Base-by-base conservation (phyloP, 805 yeast genomes). In the Spathaspora boniae region DNA sequence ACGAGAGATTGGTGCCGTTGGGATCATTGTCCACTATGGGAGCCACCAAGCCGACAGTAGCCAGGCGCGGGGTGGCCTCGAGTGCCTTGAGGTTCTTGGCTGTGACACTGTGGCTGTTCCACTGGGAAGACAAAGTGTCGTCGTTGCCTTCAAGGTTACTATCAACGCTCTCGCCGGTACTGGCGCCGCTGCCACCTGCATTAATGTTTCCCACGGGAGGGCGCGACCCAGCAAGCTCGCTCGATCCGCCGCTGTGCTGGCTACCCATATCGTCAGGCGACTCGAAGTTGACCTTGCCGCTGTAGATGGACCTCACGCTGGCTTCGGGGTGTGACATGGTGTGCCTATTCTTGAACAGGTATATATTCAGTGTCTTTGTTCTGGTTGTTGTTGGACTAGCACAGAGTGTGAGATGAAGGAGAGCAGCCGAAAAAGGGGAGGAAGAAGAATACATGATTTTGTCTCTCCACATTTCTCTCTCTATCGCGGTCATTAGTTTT, bases 271-370 rank as follows among this genome's bases (percentile, higher is more conserved):
- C 49, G n/a, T 53, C 60, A 11, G 51, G 47, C 7, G 58, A 43
- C 27, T 50, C 56, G 14, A 57, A 35, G 38, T 56, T 58, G 25
- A 50, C 46, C 29, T 51, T 57, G 2, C 72, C 70, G 37, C 65
- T 60, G 37, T 46, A 54, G 7, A 65, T 58, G 12, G 70, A 62
- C 40, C 55, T 61, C 22, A 65, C 54, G 38, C 68, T 62, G 28
- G 70, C 70, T 8, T 62, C 65, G n/a, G 70, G 67, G 38, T 65
- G 65, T 24, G 70, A 53, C 71, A 65, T 65, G 9, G 26, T 17
- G 11, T 15, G n/a, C n/a, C 11, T 22, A 22, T 11, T 22, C n/a
- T n/a, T 22, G n/a, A 22, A 22, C 39, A 14, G 7, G 8, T n/a
- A 11, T 23, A 23, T 23, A n/a, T 19, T 22, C 9, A 22, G 11